A percentile compares a stretch with the other conserved stretches of the same genome.
Evolutionary conservation across 2,329 filamentous ascomycete genomes (phyloP).

Genomic region (Fusarium aywerte): DNA sequence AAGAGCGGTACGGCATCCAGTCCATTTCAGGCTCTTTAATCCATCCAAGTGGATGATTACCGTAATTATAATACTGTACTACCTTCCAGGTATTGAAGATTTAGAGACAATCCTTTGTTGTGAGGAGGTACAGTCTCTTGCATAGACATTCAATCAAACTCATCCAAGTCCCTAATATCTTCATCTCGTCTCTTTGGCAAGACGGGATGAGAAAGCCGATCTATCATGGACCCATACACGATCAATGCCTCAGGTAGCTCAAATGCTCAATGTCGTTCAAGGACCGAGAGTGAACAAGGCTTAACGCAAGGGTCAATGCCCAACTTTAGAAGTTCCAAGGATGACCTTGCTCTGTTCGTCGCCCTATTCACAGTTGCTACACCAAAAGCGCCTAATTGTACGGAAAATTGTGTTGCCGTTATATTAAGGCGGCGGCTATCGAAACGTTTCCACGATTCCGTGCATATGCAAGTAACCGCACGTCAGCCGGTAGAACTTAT

Average conservation of each 20-base stretch:
- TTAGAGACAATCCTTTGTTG: conserved; percentile 1
- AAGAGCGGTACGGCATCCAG: conserved; percentile 14
- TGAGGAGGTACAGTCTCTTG: no score
- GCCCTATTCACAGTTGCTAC: neutral
- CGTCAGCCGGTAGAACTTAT: neutral
- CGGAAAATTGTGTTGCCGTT: conserved; percentile 18
- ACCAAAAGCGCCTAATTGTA: conserved; percentile 5
- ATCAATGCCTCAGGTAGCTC: conserved; percentile 32
- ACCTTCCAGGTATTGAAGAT: conserved; percentile 16
- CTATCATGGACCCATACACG: conserved; percentile 6
- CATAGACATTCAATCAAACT: neutral
- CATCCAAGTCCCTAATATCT: neutral
- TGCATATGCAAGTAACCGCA: conserved; percentile 30
- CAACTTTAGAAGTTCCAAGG: conserved; percentile 4
- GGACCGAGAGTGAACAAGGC: conserved; percentile 14
- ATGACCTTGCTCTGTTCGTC: conserved; percentile 1
- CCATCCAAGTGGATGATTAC: conserved; percentile 1
- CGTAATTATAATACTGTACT: no score
- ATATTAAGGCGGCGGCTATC: conserved; percentile 30
- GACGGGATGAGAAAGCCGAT: conserved; percentile 5
- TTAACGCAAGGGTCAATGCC: conserved; percentile 4
- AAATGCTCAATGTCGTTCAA: conserved; percentile 21
- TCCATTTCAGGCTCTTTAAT: conserved; percentile 8
- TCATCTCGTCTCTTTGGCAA: conserved; percentile 11
- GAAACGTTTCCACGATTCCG: conserved; percentile 21